Conservation (phyloP, 2,329 filamentous ascomycete species). For the Penicillium olsonii region DNA sequence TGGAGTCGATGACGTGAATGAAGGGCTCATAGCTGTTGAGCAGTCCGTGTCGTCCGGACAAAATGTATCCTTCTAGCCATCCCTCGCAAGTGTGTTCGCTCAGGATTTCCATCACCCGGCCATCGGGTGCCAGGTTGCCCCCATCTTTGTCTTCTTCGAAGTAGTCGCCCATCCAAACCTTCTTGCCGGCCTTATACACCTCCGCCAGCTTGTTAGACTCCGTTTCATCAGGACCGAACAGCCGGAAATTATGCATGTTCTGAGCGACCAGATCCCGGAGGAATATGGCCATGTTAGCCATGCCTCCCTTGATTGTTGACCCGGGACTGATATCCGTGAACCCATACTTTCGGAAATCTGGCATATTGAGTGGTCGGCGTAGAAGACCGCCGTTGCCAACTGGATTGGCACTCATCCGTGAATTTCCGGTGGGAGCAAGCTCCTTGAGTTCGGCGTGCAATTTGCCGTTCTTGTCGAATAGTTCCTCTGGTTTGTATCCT, state of each 20-base stretch:
- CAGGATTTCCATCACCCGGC: conserved; percentile 82
- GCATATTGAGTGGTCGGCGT: conserved; percentile 67
- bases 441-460: conserved; percentile 64
- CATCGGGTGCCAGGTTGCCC: conserved; percentile 68
- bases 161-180: conserved; percentile 78
- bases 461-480: conserved; percentile 66
- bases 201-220: conserved; percentile 75
- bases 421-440: conserved; percentile 65
- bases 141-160: conserved; percentile 75
- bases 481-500: conserved; percentile 70
- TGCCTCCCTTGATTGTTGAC: conserved; percentile 60
- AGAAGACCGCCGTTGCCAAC: conserved; percentile 71
- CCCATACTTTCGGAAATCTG: conserved; percentile 69
- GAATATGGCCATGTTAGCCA: conserved; percentile 69
- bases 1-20: conserved; percentile 79
- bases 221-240: conserved; percentile 79
- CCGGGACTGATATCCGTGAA: conserved; percentile 64
- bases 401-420: conserved; percentile 76
- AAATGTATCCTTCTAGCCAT: conserved; percentile 77
- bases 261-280: conserved; percentile 66
- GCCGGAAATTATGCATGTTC: conserved; percentile 69
- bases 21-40: conserved; percentile 83
- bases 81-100: conserved; percentile 78
- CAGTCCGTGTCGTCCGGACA: conserved; percentile 73
- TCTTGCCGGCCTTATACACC: conserved; percentile 74